A percentile compares a stretch with the other conserved stretches of the same genome.
phyloP scores from a whole-genome alignment of 148 eudicot genomes.

The Bassia scoparia region DNA sequence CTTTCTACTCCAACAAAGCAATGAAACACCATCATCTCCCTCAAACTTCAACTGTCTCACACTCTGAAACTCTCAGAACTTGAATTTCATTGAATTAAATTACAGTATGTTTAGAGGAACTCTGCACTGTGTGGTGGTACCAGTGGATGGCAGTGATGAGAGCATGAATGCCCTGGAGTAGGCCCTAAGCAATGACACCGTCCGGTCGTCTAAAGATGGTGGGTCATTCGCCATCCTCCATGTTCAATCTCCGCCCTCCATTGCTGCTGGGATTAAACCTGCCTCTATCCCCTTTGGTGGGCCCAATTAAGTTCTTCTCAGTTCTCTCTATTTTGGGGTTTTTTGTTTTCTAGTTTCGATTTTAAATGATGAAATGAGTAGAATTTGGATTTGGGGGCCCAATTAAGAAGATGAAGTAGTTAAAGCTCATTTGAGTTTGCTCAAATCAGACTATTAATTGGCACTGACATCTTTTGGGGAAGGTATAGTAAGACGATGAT shows the following conservation, averaged over 20 bases:
- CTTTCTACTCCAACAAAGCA: too few species aligned
- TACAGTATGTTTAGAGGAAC: too few species aligned
- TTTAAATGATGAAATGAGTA: not conserved
- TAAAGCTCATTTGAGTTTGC: too few species aligned
- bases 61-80: too few species aligned
- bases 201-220: slow-evolving; percentile 35
- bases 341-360: not conserved
- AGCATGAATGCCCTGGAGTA: slow-evolving; percentile 74
- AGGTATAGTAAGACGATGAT: too few species aligned
- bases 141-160: slow-evolving; percentile 87
- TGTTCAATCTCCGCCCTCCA: slow-evolving; percentile 76
- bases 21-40: too few species aligned
- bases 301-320: slow-evolving; percentile 49
- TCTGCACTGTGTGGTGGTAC: slow-evolving; percentile 51
- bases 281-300: slow-evolving; percentile 84
- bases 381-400: not conserved
- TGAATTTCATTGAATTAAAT: too few species aligned
- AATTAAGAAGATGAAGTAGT: too few species aligned
- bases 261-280: slow-evolving; percentile 66
- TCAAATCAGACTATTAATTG: too few species aligned
- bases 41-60: too few species aligned
- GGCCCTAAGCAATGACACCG: slow-evolving; percentile 64
- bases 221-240: slow-evolving; percentile 55
- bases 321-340: not conserved
- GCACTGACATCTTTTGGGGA: too few species aligned